A percentile compares a stretch with the other conserved stretches of the same genome.
Evolutionary conservation across 495 filamentous ascomycete genomes (phyloP).

Genomic region (Penicillium odoratum): DNA sequence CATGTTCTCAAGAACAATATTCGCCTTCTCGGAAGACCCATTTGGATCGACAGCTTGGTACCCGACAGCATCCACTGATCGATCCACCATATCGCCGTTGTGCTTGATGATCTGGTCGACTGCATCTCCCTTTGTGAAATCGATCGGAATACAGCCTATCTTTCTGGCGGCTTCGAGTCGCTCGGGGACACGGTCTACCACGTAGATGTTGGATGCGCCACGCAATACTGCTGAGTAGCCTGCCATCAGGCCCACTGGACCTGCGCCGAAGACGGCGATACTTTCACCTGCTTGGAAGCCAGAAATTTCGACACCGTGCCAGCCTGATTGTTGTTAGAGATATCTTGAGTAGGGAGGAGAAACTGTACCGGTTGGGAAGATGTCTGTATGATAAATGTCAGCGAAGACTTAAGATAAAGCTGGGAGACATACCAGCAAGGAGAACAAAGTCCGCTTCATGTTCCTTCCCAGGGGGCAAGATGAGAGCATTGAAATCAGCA

Average conservation of each 20-base stretch:
- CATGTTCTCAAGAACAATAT: slow-evolving; percentile 48
- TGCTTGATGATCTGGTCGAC: slow-evolving; percentile 37
- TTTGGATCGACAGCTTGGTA: slow-evolving; percentile 51
- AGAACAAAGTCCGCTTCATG: slow-evolving; percentile 50
- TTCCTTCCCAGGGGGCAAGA: slow-evolving; percentile 41
- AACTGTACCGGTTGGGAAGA: slow-evolving; percentile 53
- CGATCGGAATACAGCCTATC: slow-evolving; percentile 48
- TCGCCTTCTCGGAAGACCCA: slow-evolving; percentile 42
- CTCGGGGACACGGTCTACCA: slow-evolving; percentile 56
- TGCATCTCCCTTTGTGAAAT: slow-evolving; percentile 39
- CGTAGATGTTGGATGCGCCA: slow-evolving; percentile 53
- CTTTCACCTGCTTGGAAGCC: slow-evolving; percentile 56
- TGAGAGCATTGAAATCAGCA: slow-evolving; percentile 57
- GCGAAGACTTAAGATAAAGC: neutral
- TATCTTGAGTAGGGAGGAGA: neutral
- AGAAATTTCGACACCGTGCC: slow-evolving; percentile 56
- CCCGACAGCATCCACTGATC: slow-evolving; percentile 55
- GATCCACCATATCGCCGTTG: slow-evolving; percentile 50
- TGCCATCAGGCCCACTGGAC: slow-evolving; percentile 58
- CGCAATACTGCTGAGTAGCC: slow-evolving; percentile 55
- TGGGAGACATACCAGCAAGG: slow-evolving; percentile 32
- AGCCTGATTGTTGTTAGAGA: slow-evolving; percentile 29
- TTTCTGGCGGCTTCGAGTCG: slow-evolving; percentile 50
- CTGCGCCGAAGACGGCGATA: slow-evolving; percentile 51
- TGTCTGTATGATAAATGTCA: slow-evolving; percentile 36